These are phyloP conservation scores for Neopestalotiopsis sp. DNA, from an alignment of 2,329 filamentous ascomycete species.

Conservation along the genomic window DNA sequence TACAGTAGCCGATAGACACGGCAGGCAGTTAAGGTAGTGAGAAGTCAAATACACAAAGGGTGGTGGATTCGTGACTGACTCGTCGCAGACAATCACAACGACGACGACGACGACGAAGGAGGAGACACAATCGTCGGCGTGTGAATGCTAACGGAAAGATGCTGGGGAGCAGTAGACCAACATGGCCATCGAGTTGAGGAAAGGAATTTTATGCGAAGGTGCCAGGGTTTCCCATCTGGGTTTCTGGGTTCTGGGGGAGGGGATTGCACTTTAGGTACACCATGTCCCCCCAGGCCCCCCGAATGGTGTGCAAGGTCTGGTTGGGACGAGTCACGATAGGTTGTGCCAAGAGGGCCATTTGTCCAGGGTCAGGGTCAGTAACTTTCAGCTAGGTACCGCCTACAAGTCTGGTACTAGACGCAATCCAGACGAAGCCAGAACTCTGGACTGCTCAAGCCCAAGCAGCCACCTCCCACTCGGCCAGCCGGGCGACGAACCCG, in stretches of 20 bases:
- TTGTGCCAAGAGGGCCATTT: no score
- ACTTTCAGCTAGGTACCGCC: no score
- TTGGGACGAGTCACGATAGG: no score
- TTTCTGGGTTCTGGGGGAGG: neutral
- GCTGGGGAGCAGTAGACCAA: neutral
- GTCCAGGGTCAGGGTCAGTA: no score
- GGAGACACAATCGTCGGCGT: neutral
- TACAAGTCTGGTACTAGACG: no score
- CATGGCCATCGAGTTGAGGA: neutral
- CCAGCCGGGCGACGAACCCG: neutral
- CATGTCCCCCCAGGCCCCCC: no score
- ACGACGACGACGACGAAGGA: no score
- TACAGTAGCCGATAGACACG: neutral
- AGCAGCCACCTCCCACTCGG: no score
- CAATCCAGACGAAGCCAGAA: no score
- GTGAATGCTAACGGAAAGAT: neutral
- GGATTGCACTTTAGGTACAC: neutral
- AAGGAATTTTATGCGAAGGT: neutral
- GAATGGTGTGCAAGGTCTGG: no score
- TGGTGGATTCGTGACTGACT: neutral
- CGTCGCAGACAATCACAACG: neutral
- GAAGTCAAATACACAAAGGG: neutral
- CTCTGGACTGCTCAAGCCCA: no score
- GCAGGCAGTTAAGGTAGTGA: no score
- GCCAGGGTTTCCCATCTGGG: neutral